phyloP scores from a whole-genome alignment of 257 asterid species.

The Ballota nigra region DNA sequence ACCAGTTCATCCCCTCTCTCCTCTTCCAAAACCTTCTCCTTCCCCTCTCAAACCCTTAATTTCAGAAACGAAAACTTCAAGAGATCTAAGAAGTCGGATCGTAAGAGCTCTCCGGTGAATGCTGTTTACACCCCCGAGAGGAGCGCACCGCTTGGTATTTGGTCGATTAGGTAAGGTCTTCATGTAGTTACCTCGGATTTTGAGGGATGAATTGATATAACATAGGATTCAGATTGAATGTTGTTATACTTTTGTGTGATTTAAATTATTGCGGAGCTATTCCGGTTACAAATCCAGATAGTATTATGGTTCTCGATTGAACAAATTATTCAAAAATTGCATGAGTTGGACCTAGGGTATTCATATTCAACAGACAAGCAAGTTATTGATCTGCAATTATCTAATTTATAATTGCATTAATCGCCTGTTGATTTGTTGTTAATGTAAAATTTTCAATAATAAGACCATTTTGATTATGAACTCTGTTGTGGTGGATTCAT shows the following conservation, averaged over 20 bases:
- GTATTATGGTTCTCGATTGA: background rate
- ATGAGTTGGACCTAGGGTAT: background rate
- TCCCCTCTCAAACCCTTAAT: slow-evolving; percentile 47
- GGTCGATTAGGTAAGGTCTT: slow-evolving; percentile 77
- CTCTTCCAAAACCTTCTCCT: slow-evolving; percentile 33
- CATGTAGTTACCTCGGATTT: background rate
- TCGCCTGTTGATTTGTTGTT: background rate
- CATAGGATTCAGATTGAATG: background rate
- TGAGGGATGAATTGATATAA: background rate
- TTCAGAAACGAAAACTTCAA: background rate
- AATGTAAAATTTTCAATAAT: background rate
- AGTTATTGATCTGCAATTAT: background rate
- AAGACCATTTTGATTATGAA: background rate
- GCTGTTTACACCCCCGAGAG: slow-evolving; percentile 45
- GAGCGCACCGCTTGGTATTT: slow-evolving; percentile 52
- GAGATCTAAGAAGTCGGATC: background rate
- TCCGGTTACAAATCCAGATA: background rate
- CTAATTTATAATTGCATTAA: background rate
- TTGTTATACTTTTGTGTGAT: background rate
- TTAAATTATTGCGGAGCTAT: background rate
- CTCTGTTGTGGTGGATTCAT: background rate
- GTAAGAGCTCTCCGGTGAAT: slow-evolving; percentile 35
- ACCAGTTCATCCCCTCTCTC: slow-evolving; percentile 39
- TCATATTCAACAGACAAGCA: background rate
- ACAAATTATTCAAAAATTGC: background rate